Conservation (phyloP, 75 land plant genomes). For the Pseudotsuga menziesii region DNA sequence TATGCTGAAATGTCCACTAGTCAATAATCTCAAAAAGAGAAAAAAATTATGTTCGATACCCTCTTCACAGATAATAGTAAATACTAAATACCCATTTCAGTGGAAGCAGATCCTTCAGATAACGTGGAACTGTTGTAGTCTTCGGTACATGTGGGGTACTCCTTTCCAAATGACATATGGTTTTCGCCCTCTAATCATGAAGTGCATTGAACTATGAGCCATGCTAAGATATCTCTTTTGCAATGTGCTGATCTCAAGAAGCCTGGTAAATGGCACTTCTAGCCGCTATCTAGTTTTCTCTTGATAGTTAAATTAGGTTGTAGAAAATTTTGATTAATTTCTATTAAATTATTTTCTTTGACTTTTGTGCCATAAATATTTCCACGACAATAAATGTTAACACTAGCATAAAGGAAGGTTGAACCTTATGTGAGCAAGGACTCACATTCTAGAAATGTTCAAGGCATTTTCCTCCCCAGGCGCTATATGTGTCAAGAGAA, state of each 20-base stretch:
- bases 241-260: neutral
- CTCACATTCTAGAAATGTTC: slow-evolving; percentile 1
- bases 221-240: neutral
- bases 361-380: no score
- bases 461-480: neutral
- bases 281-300: no score
- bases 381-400: neutral
- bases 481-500: neutral
- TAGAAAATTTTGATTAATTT: no score
- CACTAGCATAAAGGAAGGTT: neutral
- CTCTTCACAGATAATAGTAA: neutral
- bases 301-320: no score
- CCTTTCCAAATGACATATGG: neutral
- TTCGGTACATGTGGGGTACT: neutral
- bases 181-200: neutral
- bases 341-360: no score
- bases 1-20: no score
- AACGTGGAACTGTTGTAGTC: neutral
- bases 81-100: neutral
- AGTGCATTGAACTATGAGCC: neutral
- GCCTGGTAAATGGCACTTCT: no score
- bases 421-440: neutral
- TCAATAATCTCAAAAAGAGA: neutral
- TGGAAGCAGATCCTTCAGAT: neutral
- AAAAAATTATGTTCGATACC: neutral